Percentiles rank a stretch among this genome's conserved stretches.
Evolutionary conservation across 2,329 filamentous ascomycete genomes (phyloP).

Genomic region (Verticillium klebahnii): DNA sequence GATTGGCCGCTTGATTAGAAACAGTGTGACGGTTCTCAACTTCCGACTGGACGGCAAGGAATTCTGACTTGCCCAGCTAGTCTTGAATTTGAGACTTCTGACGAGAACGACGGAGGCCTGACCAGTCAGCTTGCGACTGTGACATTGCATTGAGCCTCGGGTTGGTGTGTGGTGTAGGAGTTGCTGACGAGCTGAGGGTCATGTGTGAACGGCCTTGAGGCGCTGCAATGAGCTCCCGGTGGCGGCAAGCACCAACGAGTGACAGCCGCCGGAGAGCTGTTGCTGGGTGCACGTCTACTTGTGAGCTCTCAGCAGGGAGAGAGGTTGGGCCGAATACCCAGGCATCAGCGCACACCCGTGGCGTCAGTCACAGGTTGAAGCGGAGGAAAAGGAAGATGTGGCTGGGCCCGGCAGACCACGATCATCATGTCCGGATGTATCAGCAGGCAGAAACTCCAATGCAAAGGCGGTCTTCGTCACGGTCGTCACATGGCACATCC

Average conservation of each 20-base stretch:
- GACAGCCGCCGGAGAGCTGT: neutral
- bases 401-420: neutral
- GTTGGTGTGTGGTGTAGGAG: neutral
- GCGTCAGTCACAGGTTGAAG: neutral
- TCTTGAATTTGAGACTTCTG: neutral
- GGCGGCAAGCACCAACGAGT: neutral
- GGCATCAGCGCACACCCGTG: neutral
- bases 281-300: neutral
- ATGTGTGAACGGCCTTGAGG: neutral
- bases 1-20: neutral
- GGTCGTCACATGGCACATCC: neutral
- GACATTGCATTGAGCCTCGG: neutral
- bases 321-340: neutral
- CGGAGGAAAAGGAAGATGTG: neutral
- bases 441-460: neutral
- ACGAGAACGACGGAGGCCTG: neutral
- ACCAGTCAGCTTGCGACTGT: neutral
- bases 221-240: neutral
- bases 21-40: neutral
- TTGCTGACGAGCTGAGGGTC: neutral
- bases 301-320: neutral
- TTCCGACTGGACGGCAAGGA: neutral
- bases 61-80: neutral
- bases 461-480: neutral
- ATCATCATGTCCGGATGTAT: no score